These are phyloP conservation scores for Phoenix roebelenii DNA, from an alignment of 176 grass and related monocot species.

Conservation along the genomic window DNA sequence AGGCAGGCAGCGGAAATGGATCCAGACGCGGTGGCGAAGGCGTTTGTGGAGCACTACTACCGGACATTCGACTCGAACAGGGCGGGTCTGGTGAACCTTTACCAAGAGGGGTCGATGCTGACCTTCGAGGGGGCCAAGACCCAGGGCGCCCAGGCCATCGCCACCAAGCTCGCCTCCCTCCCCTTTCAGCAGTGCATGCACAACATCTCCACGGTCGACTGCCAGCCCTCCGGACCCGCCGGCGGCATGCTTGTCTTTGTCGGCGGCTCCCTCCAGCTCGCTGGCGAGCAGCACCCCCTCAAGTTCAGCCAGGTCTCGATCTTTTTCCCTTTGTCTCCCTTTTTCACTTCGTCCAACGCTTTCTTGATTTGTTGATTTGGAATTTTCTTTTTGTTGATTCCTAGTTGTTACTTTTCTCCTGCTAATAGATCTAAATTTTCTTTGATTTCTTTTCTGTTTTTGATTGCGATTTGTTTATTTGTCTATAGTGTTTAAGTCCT, in stretches of 20 bases:
- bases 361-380: no score
- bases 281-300: slow-evolving; percentile 12
- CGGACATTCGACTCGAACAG: slow-evolving; percentile 5
- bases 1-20: background rate
- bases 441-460: no score
- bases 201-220: slow-evolving; percentile 11
- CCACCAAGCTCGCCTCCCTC: slow-evolving; percentile 5
- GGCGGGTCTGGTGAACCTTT: slow-evolving; percentile 1
- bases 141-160: slow-evolving; percentile 1
- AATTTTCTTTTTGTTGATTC: no score
- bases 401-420: no score
- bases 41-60: slow-evolving; percentile 17
- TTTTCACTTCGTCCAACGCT: background rate
- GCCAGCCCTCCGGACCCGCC: slow-evolving; percentile 7
- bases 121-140: slow-evolving; percentile 9
- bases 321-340: background rate
- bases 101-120: slow-evolving; percentile 5
- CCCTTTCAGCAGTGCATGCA: slow-evolving; percentile 7
- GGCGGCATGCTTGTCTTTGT: slow-evolving; percentile 16
- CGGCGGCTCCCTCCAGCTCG: slow-evolving; percentile 9
- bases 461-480: no score
- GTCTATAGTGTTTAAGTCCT: no score
- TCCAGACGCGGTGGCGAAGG: slow-evolving; percentile 8
- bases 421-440: no score
- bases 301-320: slow-evolving; percentile 11